phyloP scores from a whole-genome alignment of 2,329 filamentous ascomycete species.

The Trichothecium roseum region DNA sequence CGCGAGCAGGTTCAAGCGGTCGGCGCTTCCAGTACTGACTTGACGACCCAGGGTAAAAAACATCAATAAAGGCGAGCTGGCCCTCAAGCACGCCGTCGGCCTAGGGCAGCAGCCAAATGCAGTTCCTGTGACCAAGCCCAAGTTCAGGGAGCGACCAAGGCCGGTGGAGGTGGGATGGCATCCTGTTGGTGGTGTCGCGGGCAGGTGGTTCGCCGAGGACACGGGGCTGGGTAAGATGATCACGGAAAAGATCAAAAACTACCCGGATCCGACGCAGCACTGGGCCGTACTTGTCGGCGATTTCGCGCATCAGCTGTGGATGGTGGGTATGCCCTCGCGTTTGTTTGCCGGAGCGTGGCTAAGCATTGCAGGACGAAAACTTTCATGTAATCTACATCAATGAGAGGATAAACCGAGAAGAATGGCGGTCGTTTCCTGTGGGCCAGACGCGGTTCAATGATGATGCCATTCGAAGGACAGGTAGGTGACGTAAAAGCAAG shows the following conservation, averaged over 20 bases:
- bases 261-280: slow-evolving; percentile 49
- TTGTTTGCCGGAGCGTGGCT: background rate
- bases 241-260: slow-evolving; percentile 40
- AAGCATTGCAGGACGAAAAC: slow-evolving; percentile 33
- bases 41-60: slow-evolving; percentile 15
- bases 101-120: slow-evolving; percentile 20
- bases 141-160: slow-evolving; percentile 17
- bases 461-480: slow-evolving; percentile 37
- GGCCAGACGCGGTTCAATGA: slow-evolving; percentile 45
- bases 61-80: slow-evolving; percentile 21
- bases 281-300: slow-evolving; percentile 48
- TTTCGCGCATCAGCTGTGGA: slow-evolving; percentile 48
- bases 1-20: too few relatives aligned
- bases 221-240: slow-evolving; percentile 45
- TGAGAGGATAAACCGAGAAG: slow-evolving; percentile 28
- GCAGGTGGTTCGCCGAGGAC: slow-evolving; percentile 48
- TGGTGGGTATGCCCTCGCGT: slow-evolving; percentile 26
- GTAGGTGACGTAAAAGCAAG: slow-evolving; percentile 18
- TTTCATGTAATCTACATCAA: slow-evolving; percentile 49
- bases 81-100: slow-evolving; percentile 23
- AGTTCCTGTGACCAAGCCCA: slow-evolving; percentile 16
- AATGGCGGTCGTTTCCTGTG: slow-evolving; percentile 41
- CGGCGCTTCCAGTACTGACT: too few relatives aligned
- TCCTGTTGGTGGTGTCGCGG: slow-evolving; percentile 43
- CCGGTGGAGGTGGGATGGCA: slow-evolving; percentile 47